Percentiles rank a stretch among this genome's conserved stretches.
phyloP scores from a whole-genome alignment of 2,329 filamentous ascomycete genomes.

The Phialophora chinensis region DNA sequence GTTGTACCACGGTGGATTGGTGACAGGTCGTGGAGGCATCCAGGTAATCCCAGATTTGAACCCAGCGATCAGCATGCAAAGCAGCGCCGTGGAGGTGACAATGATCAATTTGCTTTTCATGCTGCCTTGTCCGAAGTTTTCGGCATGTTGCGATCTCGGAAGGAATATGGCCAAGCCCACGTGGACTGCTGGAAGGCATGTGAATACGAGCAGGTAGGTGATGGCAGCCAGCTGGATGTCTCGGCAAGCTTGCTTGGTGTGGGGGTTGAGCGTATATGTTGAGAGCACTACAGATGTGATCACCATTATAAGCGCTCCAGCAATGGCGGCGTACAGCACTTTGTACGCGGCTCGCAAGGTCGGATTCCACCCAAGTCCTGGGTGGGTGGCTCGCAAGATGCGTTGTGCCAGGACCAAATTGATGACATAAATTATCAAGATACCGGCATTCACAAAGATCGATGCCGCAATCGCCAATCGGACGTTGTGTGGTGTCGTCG shows the following conservation, averaged over 20 bases:
- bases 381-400: slow-evolving; percentile 74
- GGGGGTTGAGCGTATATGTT: slow-evolving; percentile 68
- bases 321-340: slow-evolving; percentile 63
- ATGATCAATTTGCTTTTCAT: slow-evolving; percentile 71
- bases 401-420: slow-evolving; percentile 80
- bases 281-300: slow-evolving; percentile 69
- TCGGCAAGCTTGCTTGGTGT: slow-evolving; percentile 60
- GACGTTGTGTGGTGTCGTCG: slow-evolving; percentile 52
- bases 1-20: slow-evolving; percentile 71
- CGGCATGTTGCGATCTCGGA: slow-evolving; percentile 53
- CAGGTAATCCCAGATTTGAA: slow-evolving; percentile 70
- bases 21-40: slow-evolving; percentile 55
- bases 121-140: slow-evolving; percentile 70
- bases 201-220: slow-evolving; percentile 67
- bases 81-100: slow-evolving; percentile 61
- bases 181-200: slow-evolving; percentile 70
- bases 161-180: slow-evolving; percentile 55
- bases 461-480: slow-evolving; percentile 62
- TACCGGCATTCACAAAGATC: slow-evolving; percentile 75
- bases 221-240: slow-evolving; percentile 67
- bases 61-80: slow-evolving; percentile 71
- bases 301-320: slow-evolving; percentile 68
- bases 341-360: slow-evolving; percentile 61
- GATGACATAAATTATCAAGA: slow-evolving; percentile 77
- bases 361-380: slow-evolving; percentile 70